Evolutionary conservation across 1,284 basidiomycete genomes (phyloP).

Genomic region (Schizophyllum amplum): DNA sequence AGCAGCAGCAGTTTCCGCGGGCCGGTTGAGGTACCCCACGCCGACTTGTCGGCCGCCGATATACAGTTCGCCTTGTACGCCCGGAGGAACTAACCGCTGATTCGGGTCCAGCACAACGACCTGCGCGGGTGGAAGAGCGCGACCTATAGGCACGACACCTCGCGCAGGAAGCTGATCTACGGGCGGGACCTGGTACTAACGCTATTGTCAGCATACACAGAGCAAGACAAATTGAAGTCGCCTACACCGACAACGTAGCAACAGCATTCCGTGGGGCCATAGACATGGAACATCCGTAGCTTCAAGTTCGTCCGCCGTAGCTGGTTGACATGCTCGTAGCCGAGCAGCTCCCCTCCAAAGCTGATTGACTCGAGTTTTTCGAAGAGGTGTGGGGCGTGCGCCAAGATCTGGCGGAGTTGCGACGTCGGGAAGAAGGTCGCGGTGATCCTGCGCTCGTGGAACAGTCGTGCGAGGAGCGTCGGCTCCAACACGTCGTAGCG

Average conservation of each 20-base stretch:
- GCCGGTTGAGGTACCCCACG: background rate
- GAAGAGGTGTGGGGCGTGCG: background rate
- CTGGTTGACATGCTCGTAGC: background rate
- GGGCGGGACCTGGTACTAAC: background rate
- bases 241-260: background rate
- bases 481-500: conserved; percentile 3
- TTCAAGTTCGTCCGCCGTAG: background rate
- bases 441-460: background rate
- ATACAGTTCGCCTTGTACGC: background rate
- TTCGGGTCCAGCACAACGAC: background rate
- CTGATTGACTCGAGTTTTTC: background rate
- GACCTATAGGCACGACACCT: background rate
- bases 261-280: conserved; percentile 1
- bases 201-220: background rate
- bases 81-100: background rate
- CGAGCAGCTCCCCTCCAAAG: conserved; percentile 1
- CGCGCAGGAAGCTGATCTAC: background rate
- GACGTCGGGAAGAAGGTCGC: conserved; percentile 1
- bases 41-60: conserved; percentile 1
- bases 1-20: background rate
- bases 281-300: conserved; percentile 1
- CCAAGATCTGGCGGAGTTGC: background rate
- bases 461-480: background rate
- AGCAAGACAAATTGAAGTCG: background rate
- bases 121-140: background rate